phyloP scores from a whole-genome alignment of 768 basidiomycete species.

The Dacryopinax primogenitus region DNA sequence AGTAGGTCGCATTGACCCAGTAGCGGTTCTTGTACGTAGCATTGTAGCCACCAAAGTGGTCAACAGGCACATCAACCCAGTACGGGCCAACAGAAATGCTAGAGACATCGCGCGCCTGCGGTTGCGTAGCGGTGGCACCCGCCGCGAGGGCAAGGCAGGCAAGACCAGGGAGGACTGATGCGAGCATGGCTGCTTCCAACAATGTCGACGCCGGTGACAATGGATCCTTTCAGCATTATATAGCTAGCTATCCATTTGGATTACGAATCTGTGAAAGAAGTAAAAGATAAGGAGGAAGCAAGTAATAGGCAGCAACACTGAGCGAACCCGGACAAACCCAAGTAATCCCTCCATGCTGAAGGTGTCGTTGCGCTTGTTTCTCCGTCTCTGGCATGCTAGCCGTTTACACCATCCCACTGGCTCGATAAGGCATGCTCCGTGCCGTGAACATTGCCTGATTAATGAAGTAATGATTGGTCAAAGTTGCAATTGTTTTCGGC shows the following conservation, averaged over 20 bases:
- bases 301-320: background rate
- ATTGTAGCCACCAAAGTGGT: slow-evolving; percentile 33
- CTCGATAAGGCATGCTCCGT: background rate
- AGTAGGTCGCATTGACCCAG: slow-evolving; percentile 40
- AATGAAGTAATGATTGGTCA: background rate
- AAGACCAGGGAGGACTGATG: background rate
- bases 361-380: background rate
- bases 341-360: background rate
- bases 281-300: background rate
- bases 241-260: background rate
- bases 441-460: background rate
- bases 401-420: slow-evolving; percentile 5
- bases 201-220: background rate
- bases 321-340: background rate
- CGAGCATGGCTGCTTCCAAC: slow-evolving; percentile 6
- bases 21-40: slow-evolving; percentile 36
- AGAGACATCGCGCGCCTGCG: background rate
- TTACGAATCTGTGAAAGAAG: background rate
- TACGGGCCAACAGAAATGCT: slow-evolving; percentile 5
- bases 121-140: background rate
- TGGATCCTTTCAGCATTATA: background rate
- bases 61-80: slow-evolving; percentile 32
- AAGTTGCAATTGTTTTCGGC: background rate
- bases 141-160: background rate
- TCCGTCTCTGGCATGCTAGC: background rate